Evolutionary conservation across 352 stramenopile genomes (phyloP), one percentile per base, ranked within the genome.

Genomic region (Detonula confervacea): DNA sequence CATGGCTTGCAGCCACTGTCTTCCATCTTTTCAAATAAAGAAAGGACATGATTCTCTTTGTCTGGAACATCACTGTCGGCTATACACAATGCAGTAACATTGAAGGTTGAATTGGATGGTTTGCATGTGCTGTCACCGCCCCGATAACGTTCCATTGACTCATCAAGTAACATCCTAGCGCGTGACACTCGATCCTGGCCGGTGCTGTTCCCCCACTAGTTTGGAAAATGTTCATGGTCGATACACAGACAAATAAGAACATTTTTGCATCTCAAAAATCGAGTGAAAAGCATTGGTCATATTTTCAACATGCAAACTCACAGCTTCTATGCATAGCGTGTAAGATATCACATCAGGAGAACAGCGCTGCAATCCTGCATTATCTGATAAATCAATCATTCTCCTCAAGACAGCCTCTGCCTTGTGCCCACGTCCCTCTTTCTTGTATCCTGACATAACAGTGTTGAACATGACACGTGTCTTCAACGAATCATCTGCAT

Each of bases 11-110:
- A 77, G 11, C 65, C 70, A 33, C 70, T 44, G 6, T 73, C 29
- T 55, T 84, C 77, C 77, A 84, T 84, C 54, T 68, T 61, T 56
- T 74, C 20, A 39, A 84, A 77, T 18, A 84, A 44, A 30, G 51
- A 35, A 20, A 84, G 70, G 25, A 84, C 65, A 33, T 63, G 30
- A 1, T 37, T 44, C n/a, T 76, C 77, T 49, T 47, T 77, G 12
- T 80, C 35, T 18, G 57, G 12, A 49, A 39, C 18, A 30, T 74
- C 55, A 37, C 69, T 80, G 20, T 55, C 52, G 49, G 49, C 30
- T 22, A 84, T 71, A 44, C 42, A 30, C 39, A 62, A 7, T 24
- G 77, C 77, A 52, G 70, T 14, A 33, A 29, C 25, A 56, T 80
- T 80, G 60, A 84, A 84, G 35, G 37, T 56, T 2, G 51, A 39